Evolutionary conservation across 1,284 basidiomycete species (phyloP).

Genomic region (Ceratobasidium sp.): DNA sequence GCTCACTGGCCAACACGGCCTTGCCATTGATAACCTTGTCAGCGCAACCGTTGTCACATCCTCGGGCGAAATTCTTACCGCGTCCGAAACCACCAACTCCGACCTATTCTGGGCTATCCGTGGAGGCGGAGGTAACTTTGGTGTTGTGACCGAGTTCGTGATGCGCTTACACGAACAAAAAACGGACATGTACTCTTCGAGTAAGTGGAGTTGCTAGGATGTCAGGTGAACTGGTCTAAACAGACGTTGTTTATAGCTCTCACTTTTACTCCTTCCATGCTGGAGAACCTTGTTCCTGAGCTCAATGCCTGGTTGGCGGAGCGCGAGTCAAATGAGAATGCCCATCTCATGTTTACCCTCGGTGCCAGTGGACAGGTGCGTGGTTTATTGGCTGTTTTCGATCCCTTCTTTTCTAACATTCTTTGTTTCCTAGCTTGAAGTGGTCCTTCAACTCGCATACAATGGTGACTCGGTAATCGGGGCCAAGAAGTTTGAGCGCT

Average conservation of each 20-base stretch:
- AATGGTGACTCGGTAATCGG: constrained; percentile 29
- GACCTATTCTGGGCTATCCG: constrained; percentile 67
- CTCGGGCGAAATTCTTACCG: constrained; percentile 56
- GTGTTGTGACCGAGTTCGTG: constrained; percentile 36
- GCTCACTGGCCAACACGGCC: constrained; percentile 30
- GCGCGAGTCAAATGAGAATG: constrained; percentile 7
- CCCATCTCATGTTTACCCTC: neutral
- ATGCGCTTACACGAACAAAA: constrained; percentile 30
- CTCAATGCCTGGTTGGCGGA: constrained; percentile 20
- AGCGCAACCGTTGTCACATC: constrained; percentile 60
- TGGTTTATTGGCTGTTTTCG: too few relatives aligned
- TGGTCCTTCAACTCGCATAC: constrained; percentile 9
- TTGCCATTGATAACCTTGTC: constrained; percentile 39
- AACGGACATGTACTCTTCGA: constrained; percentile 15
- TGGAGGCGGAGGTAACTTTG: constrained; percentile 39
- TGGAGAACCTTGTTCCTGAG: constrained; percentile 6
- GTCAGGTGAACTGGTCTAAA: too few relatives aligned
- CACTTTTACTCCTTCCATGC: constrained; percentile 5
- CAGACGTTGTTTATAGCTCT: neutral
- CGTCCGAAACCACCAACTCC: constrained; percentile 54
- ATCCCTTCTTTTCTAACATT: too few relatives aligned
- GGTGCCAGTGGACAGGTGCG: constrained; percentile 15
- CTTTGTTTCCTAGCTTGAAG: too few relatives aligned
- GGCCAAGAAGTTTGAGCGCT: constrained; percentile 13
- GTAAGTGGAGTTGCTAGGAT: constrained; percentile 3